Percentiles rank a stretch among this genome's conserved stretches.
Conservation (phyloP, 495 filamentous ascomycete species). For the Tirmania nivea region DNA sequence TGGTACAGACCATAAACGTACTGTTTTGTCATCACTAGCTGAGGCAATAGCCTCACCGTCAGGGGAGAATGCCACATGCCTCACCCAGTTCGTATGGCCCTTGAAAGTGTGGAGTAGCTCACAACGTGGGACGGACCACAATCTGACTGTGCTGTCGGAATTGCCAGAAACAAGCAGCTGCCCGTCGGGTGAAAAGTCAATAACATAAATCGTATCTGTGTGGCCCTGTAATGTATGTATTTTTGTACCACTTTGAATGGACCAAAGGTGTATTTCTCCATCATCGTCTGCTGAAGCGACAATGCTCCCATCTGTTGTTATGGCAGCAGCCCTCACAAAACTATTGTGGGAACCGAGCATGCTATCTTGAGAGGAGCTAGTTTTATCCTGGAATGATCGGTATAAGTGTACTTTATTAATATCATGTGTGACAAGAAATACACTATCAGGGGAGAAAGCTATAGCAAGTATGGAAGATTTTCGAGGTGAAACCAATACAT, state of each 20-base stretch:
- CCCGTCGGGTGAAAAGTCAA: constrained; percentile 23
- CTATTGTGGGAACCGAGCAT: too few relatives aligned
- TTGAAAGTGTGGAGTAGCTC: constrained; percentile 2
- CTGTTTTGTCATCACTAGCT: constrained; percentile 1
- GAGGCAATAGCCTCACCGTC: constrained; percentile 15
- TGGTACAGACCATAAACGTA: constrained; percentile 5
- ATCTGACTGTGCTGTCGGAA: constrained; percentile 18
- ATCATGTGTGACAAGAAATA: too few relatives aligned
- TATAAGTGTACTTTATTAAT: too few relatives aligned
- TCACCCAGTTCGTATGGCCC: not conserved
- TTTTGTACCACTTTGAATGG: not conserved
- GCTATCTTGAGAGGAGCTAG: too few relatives aligned
- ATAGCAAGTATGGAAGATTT: too few relatives aligned
- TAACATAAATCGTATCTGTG: constrained; percentile 7
- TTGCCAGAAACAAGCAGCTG: constrained; percentile 20
- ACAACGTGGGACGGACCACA: constrained; percentile 21
- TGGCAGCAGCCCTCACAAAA: too few relatives aligned
- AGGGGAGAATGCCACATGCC: constrained; percentile 11
- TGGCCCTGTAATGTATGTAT: constrained; percentile 6
- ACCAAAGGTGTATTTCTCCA: constrained; percentile 22
- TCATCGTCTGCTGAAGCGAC: too few relatives aligned
- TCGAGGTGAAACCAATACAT: too few relatives aligned
- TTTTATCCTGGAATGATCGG: too few relatives aligned
- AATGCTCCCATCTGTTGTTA: too few relatives aligned
- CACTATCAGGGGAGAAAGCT: too few relatives aligned